Base-by-base conservation (phyloP, 1,139 yeast genomes). In the Yamadazyma triangularis region DNA sequence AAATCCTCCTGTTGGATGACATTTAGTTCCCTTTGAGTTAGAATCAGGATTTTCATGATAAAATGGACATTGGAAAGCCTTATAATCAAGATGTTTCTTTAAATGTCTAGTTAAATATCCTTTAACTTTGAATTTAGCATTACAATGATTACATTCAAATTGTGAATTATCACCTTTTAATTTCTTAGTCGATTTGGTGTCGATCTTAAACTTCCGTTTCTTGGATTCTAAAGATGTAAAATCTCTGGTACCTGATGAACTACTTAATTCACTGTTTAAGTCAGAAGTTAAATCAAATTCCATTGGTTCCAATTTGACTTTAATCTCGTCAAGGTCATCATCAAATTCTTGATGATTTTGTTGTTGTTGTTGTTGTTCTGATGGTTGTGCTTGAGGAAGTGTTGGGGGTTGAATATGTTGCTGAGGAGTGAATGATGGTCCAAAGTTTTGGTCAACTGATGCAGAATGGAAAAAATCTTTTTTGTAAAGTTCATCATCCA, bases 401-500 rank as follows among this genome's bases (percentile, higher is more conserved):
- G 20, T 15, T 23, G 26, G 11, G 31, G 24, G 10, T 32, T 26
- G 12, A 29, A 26, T 19, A 28, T 27, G 19, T n/a, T n/a, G n/a
- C n/a, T n/a, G n/a, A n/a, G n/a, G n/a, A n/a, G n/a, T n/a, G n/a
- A n/a, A n/a, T n/a, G n/a, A n/a, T n/a, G n/a, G n/a, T n/a, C n/a
- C n/a, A n/a, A n/a, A n/a, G n/a, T n/a, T n/a, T n/a, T n/a, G n/a
- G n/a, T n/a, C n/a, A 18, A 9, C 9, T 7, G 9, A 7, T 7
- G 20, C 20, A 7, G 6, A 9, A 18, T 18, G 6, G 9, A 18
- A 18, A 18, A 7, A 18, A 18, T 14, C 11, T 15, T 77, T 78
- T 32, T 73, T 72, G 51, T 79, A 79, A 24, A 78, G 59, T 41
- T 82, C 89, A 39, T 81, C 87, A 36, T 75, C 82, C 25, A 70